Evolutionary conservation across 2,329 filamentous ascomycete genomes (phyloP).

Genomic region (Colletotrichum filicis): DNA sequence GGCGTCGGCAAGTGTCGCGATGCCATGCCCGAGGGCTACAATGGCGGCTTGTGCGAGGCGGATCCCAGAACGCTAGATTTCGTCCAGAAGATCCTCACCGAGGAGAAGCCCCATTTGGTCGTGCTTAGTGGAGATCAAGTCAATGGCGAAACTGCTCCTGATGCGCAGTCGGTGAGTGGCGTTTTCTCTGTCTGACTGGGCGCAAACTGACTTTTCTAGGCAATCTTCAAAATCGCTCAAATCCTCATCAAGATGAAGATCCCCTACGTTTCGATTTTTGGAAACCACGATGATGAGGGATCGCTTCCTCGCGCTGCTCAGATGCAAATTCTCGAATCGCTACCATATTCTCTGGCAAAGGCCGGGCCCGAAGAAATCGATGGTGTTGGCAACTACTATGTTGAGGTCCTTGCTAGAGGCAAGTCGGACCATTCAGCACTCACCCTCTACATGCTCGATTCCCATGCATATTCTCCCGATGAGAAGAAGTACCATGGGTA

Average conservation of each 20-base stretch:
- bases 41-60: conserved; percentile 86
- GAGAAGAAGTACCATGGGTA: conserved; percentile 91
- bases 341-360: conserved; percentile 90
- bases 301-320: conserved; percentile 79
- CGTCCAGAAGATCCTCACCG: conserved; percentile 82
- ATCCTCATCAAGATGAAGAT: conserved; percentile 88
- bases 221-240: conserved; percentile 92
- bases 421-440: conserved; percentile 87
- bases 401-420: conserved; percentile 87
- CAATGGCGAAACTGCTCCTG: conserved; percentile 91
- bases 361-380: conserved; percentile 86
- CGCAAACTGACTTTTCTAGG: conserved; percentile 54
- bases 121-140: conserved; percentile 94
- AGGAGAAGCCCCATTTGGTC: conserved; percentile 93
- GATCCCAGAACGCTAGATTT: conserved; percentile 94
- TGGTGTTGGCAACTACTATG: conserved; percentile 93
- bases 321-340: conserved; percentile 86
- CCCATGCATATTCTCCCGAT: conserved; percentile 91
- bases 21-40: conserved; percentile 77
- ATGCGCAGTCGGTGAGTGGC: conserved; percentile 80
- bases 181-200: background rate
- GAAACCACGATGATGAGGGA: conserved; percentile 96
- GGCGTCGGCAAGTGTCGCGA: conserved; percentile 88
- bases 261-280: conserved; percentile 93
- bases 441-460: conserved; percentile 95